Evolutionary conservation across 148 eudicot genomes (phyloP), one percentile per base, ranked within the genome.

Genomic region (Rhododendron molle): DNA sequence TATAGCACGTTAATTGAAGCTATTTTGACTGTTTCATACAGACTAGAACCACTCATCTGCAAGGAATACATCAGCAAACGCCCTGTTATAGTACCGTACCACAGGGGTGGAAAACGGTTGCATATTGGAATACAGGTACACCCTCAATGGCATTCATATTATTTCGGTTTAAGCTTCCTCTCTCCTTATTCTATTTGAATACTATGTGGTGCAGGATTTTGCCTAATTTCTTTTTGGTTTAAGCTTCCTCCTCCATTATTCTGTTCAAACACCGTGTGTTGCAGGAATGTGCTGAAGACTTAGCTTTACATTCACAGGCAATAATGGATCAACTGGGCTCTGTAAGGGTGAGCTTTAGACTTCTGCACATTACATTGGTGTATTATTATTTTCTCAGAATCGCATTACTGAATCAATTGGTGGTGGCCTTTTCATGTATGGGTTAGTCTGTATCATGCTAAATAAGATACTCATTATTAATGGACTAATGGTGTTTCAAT

Each of bases 61-160:
- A 94, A 92, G 90, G 99, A 97, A 86, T 92, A 90, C 88, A 81
- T 90, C 43, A 81, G 86, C 84, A 92, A 88, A 90, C 95, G 95
- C 83, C 99, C 99, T 56, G 98, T 97, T 47, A 95, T 94, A 81
- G 86, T 95, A 88, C 99, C 99, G 34, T 97, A 97, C 85, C 99
- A 97, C 88, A 95, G 84, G 91, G 99, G 99, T 76, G 99, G 99
- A 84, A 97, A 95, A 85, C 92, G 98, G 87, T 85, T 97, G 89
- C 95, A 97, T 87, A 92, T 97, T 78, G 99, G 94, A 81, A 81
- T 94, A 83, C 97, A 94, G 96, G 99, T 96, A 80, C 88, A 79
- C 62, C 71, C 40, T 58, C 13, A 58, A 74, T 74, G n/a, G 52
- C 44, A 83, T 36, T 14, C 4, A 20, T 43, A 32, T 50, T 44